Evolutionary conservation across 2,329 filamentous ascomycete species (phyloP), one percentile per base, ranked within the genome.

Genomic region (Onygenales sp.): DNA sequence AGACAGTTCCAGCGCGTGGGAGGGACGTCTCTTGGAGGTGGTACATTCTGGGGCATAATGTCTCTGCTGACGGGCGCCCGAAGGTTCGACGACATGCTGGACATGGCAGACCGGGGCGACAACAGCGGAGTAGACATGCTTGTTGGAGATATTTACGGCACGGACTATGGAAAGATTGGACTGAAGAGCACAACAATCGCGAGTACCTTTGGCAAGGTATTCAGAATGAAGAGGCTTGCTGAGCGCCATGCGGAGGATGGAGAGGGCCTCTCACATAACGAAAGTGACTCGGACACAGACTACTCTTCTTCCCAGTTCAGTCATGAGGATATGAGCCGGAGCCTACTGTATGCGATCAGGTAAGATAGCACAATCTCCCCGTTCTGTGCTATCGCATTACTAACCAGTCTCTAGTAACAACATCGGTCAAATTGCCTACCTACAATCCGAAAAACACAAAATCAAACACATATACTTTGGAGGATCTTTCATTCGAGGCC

Each of bases 31-130:
- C 80, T 98, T 0, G 93, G 93, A 36, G 93, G 93, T 44, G 93
- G 93, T n/a, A 98, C 93, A 1, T 85, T 98, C 51, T 98, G 93
- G 93, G 93, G 93, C 0, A 77, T 98, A 27, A 78, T 98, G 39
- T 93, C 88, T 10, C 79, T 98, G 50, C 77, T 98, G 40, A 98
- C 93, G 0, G 90, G 91, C n/a, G 89, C 92, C 21, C 82, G 87
- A 52, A 91, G 85, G n/a, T 98, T 98, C 66, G 93, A 97, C 69
- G 91, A 95, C 62, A 98, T 98, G 93, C 78, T 98, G 37, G 85
- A 86, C 52, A 86, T 94, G 75, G 91, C 93, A 1, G 93, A 93
- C 58, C 79, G 83, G 36, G 93, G 93, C 31, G 93, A 98, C 72
- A 98, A 98, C 64, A 80, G 86, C 39, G 86, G 87, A 32, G 93